Base-by-base conservation (phyloP, 345 rosid genomes). In the Camelina hispida region DNA sequence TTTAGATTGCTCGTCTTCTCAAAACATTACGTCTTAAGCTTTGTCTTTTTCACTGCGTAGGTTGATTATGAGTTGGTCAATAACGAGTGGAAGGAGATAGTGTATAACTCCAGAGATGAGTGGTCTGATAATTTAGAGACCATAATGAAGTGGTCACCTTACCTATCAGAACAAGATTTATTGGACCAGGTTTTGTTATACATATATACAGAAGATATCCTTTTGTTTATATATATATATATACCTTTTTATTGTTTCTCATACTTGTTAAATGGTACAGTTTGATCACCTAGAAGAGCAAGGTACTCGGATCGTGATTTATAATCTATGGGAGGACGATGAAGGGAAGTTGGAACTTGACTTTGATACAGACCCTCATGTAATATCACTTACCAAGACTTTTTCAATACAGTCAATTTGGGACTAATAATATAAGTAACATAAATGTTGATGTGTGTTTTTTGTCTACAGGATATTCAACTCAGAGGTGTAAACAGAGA, bases 241-340 rank as follows among this genome's bases (percentile, higher is more conserved):
- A 52, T 53, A 53, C 11, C 14, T 63, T 44, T 43, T 18, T 35
- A 4, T 66, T 47, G 54, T 59, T 32, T 67, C 62, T 71, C 37
- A 64, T 57, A 38, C 32, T 18, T 51, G 44, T 58, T 30, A 12
- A 16, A 28, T 44, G 51, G 16, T 76, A 62, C 78, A 92, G 97
- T 87, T 92, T 79, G 30, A 82, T 72, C 57, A 12, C 23, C 38
- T 86, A 48, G 53, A 69, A 66, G 71, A 80, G 55, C 87, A 86
- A 69, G 93, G 96, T 6, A 88, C 96, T 4, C 82, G 86, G 25
- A 82, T 92, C 16, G 81, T 90, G 44, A 82, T 88, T 25, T 88
- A 90, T 71, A 92, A 92, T 71, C 86, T 92, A 48, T 92, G 93
- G 96, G 94, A 90, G 47, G 96, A 87, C 25, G 97, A 90, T 17